Percentiles rank a stretch among this genome's conserved stretches.
These are phyloP conservation scores for Termitomyces sp. DNA, from an alignment of 768 basidiomycete species.

Conservation along the genomic window DNA sequence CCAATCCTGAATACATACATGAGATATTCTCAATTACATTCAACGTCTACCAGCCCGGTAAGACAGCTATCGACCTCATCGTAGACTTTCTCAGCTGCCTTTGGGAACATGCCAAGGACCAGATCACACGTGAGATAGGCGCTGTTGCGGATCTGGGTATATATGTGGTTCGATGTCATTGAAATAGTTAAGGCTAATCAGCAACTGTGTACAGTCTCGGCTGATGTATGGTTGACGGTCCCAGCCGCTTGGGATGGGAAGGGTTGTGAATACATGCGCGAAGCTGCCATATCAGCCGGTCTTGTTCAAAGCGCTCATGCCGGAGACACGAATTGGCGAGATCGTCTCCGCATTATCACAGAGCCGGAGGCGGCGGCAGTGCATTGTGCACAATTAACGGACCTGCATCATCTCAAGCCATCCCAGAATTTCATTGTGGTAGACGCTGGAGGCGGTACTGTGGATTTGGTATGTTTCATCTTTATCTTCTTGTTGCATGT, in stretches of 20 bases:
- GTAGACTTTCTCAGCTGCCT: slow-evolving; percentile 77
- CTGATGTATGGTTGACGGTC: slow-evolving; percentile 82
- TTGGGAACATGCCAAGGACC: slow-evolving; percentile 84
- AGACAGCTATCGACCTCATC: slow-evolving; percentile 73
- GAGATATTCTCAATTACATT: slow-evolving; percentile 7
- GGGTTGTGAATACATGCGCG: slow-evolving; percentile 82
- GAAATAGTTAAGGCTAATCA: slow-evolving; percentile 4
- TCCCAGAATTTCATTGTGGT: slow-evolving; percentile 90
- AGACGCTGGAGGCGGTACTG: slow-evolving; percentile 84
- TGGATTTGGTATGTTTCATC: slow-evolving; percentile 27
- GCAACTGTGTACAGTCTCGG: slow-evolving; percentile 47
- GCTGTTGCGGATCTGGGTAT: slow-evolving; percentile 79
- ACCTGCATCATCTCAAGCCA: slow-evolving; percentile 70
- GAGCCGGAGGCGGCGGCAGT: slow-evolving; percentile 86
- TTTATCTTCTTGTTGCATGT: slow-evolving; percentile 8
- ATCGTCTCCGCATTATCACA: slow-evolving; percentile 80
- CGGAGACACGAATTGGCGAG: slow-evolving; percentile 71
- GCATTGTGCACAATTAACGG: slow-evolving; percentile 78
- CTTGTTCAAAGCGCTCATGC: slow-evolving; percentile 68
- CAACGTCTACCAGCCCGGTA: slow-evolving; percentile 49
- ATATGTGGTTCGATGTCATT: slow-evolving; percentile 18
- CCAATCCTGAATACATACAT: not conserved
- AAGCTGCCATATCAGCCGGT: slow-evolving; percentile 75
- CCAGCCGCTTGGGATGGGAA: slow-evolving; percentile 90
- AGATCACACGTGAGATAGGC: slow-evolving; percentile 84